A percentile compares a stretch with the other conserved stretches of the same genome.
These are phyloP conservation scores for Eucalyptus erythrocorys DNA, from an alignment of 345 rosid species.

Conservation along the genomic window DNA sequence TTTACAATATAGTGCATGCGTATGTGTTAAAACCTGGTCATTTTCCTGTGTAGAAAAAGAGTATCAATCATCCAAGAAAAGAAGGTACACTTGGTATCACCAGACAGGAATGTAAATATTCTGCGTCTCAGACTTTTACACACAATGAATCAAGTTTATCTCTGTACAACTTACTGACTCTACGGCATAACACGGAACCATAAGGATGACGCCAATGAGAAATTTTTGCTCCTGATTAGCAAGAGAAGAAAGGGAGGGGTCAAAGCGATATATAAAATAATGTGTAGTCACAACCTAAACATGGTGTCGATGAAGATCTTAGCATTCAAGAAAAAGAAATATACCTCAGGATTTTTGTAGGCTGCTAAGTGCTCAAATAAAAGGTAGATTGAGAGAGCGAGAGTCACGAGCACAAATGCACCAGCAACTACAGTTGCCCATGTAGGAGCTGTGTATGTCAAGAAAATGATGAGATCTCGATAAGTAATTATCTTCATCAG, in stretches of 20 bases:
- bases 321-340: not conserved
- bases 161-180: slow-evolving; percentile 64
- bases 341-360: slow-evolving; percentile 96
- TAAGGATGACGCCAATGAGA: slow-evolving; percentile 90
- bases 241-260: not conserved
- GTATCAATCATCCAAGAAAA: not conserved
- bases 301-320: not conserved
- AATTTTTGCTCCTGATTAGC: slow-evolving; percentile 86
- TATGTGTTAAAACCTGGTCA: not conserved
- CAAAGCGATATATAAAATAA: not conserved
- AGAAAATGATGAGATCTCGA: slow-evolving; percentile 4
- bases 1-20: not conserved
- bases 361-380: slow-evolving; percentile 88
- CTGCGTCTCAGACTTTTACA: not conserved
- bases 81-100: not conserved
- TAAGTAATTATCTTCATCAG: slow-evolving; percentile 16
- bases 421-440: slow-evolving; percentile 73
- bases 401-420: slow-evolving; percentile 38
- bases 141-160: not conserved
- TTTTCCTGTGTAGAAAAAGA: not conserved
- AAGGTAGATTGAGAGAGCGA: slow-evolving; percentile 72
- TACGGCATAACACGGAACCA: slow-evolving; percentile 95
- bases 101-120: not conserved
- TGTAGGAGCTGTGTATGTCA: slow-evolving; percentile 40
- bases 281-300: not conserved